Conservation (phyloP, 2,329 filamentous ascomycete species). For the Neofusicoccum ribis region DNA sequence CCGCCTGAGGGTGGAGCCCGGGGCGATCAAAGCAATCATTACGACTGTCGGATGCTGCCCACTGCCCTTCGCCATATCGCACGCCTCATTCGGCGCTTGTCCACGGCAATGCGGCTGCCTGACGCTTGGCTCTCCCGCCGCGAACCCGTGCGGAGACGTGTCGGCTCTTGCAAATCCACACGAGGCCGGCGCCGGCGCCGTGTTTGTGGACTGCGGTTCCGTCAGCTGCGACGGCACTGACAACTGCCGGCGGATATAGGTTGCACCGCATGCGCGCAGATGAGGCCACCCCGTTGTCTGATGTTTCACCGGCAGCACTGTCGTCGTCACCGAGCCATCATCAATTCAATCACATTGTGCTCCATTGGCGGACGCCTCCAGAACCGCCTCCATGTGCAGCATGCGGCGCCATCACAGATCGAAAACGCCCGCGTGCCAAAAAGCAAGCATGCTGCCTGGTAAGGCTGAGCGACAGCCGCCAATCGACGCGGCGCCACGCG, state of each 20-base stretch:
- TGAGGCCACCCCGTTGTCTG: neutral
- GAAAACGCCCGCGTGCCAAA: neutral
- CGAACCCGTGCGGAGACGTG: neutral
- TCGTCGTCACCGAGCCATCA: neutral
- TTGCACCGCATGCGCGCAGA: neutral
- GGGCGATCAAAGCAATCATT: conserved; percentile 2
- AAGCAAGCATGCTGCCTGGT: conserved; percentile 9
- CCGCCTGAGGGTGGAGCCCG: neutral
- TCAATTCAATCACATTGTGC: neutral
- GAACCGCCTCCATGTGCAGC: neutral
- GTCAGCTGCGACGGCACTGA: neutral
- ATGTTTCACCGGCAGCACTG: neutral
- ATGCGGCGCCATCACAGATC: conserved; percentile 4
- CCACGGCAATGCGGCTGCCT: too few relatives aligned
- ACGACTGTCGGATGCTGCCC: neutral
- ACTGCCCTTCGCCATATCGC: too few relatives aligned
- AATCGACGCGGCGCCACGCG: conserved; percentile 5
- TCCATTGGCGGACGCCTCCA: neutral
- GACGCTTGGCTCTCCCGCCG: neutral
- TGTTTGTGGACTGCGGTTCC: neutral
- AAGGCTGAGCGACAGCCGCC: conserved; percentile 5
- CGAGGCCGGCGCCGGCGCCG: neutral
- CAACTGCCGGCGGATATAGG: neutral
- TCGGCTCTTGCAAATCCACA: neutral
- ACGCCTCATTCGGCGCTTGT: neutral